Base-by-base conservation (phyloP, 352 stramenopile genomes). In the Globisporangium spiculum region DNA sequence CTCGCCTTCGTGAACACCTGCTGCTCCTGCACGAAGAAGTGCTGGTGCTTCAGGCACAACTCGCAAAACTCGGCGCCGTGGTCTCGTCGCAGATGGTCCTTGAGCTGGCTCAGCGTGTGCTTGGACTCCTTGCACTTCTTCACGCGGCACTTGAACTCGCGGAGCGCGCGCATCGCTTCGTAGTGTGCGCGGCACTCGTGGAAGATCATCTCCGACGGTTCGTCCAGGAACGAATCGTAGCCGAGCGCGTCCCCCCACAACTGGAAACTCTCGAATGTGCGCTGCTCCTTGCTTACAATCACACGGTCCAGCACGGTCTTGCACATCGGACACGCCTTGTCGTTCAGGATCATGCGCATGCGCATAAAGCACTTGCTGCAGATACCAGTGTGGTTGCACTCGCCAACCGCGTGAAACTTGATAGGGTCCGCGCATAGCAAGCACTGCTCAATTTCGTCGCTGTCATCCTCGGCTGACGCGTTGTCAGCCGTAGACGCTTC, bases 21-120 rank as follows among this genome's bases (percentile, higher is more conserved):
- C 52, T 93, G 82, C 67, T 94, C 87, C 68, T 92, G 83, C 48
- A 92, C 79, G 66, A 93, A 94, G 54, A 92, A 92, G 18, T 88
- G 84, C 71, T 92, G 80, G 69, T 93, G 85, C 32, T 72, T 67
- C 46, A 94, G 67, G 36, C 87, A 94, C 16, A 94, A 68, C 50
- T 94, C 85, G 53, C 87, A 94, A 57, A 94, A 94, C 68, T 89
- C 84, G 22, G 80, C 79, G 32, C 75, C 72, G 71, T 94, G 87
- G 16, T 88, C 79, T 41, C 78, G 79, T 4, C 74, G 73, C 72
- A 94, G 68, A 56, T 94, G 87, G 52, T 91, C 80, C 63, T 92
- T 90, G 3, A 94, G 71, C 58, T 89, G 76, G 1, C 72, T 75
- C 1, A 89, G 66, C 44, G 79, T 80, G 66, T 78, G 71, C n/a